Conservation (phyloP, 1,284 basidiomycete genomes). For the Leccinum colubrinum region DNA sequence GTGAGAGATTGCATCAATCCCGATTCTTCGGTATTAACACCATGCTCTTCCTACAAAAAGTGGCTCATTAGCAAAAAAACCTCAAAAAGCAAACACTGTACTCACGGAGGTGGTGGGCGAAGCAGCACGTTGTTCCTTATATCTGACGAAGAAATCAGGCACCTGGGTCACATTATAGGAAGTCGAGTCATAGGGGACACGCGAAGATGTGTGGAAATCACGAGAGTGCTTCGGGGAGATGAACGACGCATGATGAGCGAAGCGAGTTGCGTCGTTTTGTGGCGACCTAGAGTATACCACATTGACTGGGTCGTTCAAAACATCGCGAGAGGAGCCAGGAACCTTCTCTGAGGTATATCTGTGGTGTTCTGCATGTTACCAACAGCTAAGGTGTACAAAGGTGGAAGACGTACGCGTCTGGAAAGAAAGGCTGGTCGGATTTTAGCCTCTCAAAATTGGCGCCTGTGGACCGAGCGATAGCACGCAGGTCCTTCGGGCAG, state of each 20-base stretch:
- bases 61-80: background rate
- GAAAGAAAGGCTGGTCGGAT: conserved; percentile 33
- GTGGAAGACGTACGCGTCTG: conserved; percentile 38
- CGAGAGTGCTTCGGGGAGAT: conserved; percentile 18
- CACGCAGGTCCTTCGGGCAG: conserved; percentile 38
- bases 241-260: background rate
- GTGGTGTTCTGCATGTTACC: conserved; percentile 33
- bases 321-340: background rate
- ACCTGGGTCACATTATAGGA: conserved; percentile 29
- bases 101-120: conserved; percentile 10
- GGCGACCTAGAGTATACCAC: background rate
- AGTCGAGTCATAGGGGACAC: conserved; percentile 19
- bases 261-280: background rate
- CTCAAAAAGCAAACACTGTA: accelerated
- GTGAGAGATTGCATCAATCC: conserved; percentile 28
- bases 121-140: conserved; percentile 20
- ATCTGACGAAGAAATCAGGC: conserved; percentile 31
- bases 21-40: conserved; percentile 5
- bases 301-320: background rate
- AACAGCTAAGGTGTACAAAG: conserved; percentile 31
- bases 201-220: conserved; percentile 31
- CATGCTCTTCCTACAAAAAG: background rate
- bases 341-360: conserved; percentile 5
- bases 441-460: conserved; percentile 33
- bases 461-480: conserved; percentile 38